Evolutionary conservation across 208 protist species (phyloP), one percentile per base, ranked within the genome.

Genomic region (Trypanosoma mega): DNA sequence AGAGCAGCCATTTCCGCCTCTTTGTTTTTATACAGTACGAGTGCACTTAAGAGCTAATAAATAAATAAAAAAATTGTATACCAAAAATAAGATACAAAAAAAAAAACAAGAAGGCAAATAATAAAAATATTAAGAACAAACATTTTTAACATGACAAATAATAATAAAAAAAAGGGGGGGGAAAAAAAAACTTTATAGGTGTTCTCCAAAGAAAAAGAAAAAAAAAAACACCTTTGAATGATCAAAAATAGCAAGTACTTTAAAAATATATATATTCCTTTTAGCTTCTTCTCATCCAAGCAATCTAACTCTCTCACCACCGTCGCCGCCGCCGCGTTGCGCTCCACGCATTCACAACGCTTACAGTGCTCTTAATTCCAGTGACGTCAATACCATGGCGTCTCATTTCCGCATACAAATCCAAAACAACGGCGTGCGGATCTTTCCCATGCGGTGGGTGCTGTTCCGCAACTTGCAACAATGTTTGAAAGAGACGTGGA

Each of bases 301-400:
- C 9, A 4, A 41, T 30, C 21, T 20, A n/a, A 9, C 8, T 7
- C 46, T 12, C 0, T 68, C 36, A 74, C 46, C 66, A 64, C 27
- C 67, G 66, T 5, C 64, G 54, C 21, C 52, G 55, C 24, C 72
- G 51, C 0, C 79, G 74, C 0, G 82, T 74, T 14, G 61, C 54
- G 39, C 76, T 85, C 88, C 88, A 94, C 0, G 88, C 84, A 33
- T 90, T 90, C 11, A 94, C 65, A 16, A 94, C 43, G 54, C 54
- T 87, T 6, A 87, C 37, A 0, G 76, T 87, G 36, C 50, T 72
- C 6, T 63, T 63, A 6, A 91, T 53, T 6, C 80, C 77, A 6
- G 46, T 68, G 1, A 92, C 71, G 37, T 94, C 82, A 3, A 82
- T 48, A n/a, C 75, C 62, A 47, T 75, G 48, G 4, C 55, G 43